Evolutionary conservation across 1,284 basidiomycete species (phyloP).

Genomic region (Apiotrichum veenhuisii): DNA sequence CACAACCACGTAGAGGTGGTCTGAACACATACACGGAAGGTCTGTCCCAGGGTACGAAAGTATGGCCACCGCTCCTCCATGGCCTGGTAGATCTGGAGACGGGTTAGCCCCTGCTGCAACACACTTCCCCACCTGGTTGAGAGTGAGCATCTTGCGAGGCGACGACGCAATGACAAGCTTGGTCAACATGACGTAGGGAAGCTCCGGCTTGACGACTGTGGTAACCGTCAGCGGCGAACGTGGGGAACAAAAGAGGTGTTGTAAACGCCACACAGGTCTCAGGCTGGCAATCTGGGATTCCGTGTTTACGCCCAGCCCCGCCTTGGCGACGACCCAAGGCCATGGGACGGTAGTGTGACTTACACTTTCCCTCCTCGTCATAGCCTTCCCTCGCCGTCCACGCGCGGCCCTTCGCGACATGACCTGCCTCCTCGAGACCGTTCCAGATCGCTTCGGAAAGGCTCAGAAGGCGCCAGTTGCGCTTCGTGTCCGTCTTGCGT

Average conservation of each 20-base stretch:
- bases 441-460: conserved; percentile 27
- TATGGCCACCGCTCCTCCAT: conserved; percentile 36
- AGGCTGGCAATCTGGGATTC: no score
- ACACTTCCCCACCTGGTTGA: conserved; percentile 31
- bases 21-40: conserved; percentile 22
- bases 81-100: conserved; percentile 30
- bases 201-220: conserved; percentile 28
- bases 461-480: conserved; percentile 17
- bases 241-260: no score
- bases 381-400: conserved; percentile 21
- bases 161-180: conserved; percentile 33
- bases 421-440: conserved; percentile 26
- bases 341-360: no score
- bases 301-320: no score
- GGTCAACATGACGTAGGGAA: conserved; percentile 28
- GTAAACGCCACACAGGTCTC: no score
- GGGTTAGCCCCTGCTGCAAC: neutral
- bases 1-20: neutral
- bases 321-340: no score
- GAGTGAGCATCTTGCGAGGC: conserved; percentile 29
- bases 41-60: conserved; percentile 21
- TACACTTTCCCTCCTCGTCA: conserved; percentile 24
- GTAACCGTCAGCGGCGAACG: neutral
- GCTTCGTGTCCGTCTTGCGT: conserved; percentile 5
- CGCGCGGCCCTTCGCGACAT: conserved; percentile 19